phyloP scores from a whole-genome alignment of 2,329 filamentous ascomycete genomes.

The Hypoxylon sp. region DNA sequence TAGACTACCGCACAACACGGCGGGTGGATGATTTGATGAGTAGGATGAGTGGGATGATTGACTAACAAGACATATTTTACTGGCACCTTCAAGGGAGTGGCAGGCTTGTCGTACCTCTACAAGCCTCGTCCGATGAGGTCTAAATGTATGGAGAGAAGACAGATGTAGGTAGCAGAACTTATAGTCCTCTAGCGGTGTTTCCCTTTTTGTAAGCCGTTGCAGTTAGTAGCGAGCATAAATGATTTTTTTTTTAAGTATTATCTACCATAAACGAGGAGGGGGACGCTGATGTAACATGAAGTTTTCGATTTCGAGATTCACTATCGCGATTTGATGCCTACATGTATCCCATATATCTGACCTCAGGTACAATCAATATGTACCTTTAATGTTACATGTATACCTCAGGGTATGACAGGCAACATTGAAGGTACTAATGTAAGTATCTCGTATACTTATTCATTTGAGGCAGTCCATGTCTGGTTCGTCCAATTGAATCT shows the following conservation, averaged over 20 bases:
- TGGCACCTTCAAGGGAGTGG: constrained; percentile 1
- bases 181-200: not conserved
- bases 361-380: not conserved
- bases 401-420: constrained; percentile 10
- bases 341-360: not conserved
- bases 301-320: constrained; percentile 10
- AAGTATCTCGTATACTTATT: not conserved
- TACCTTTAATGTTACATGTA: not conserved
- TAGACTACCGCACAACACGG: constrained; percentile 11
- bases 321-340: constrained; percentile 17
- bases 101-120: constrained; percentile 10
- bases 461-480: not conserved
- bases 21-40: not conserved
- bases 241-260: constrained; percentile 1
- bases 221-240: constrained; percentile 8
- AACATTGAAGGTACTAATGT: constrained; percentile 11
- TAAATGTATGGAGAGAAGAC: not conserved
- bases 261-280: constrained; percentile 7
- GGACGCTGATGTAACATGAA: constrained; percentile 14
- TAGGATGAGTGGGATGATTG: constrained; percentile 14
- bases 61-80: constrained; percentile 44
- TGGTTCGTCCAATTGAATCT: constrained; percentile 8
- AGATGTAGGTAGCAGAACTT: constrained; percentile 6
- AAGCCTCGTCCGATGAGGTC: constrained; percentile 10
- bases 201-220: constrained; percentile 13